Base-by-base conservation (phyloP, 2,329 filamentous ascomycete genomes). In the Mycosphaerella arachidis region DNA sequence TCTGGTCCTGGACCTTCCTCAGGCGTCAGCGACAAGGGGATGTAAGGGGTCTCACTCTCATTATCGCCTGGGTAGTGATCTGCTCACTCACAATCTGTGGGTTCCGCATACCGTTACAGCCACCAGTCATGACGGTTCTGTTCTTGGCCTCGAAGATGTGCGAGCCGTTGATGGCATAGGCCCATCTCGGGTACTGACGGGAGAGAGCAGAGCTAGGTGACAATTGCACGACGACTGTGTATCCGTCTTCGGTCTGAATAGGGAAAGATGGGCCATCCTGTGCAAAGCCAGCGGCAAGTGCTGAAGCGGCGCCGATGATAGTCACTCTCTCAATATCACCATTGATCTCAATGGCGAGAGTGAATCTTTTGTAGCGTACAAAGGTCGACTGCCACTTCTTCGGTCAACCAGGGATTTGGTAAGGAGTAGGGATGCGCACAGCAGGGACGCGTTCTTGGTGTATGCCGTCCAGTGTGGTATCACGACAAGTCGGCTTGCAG, bases 321-420 rank as follows among this genome's bases (percentile, higher is more conserved):
- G 67, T 31, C 30, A 74, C 74, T 58, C 73, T 74, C 66, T 74
- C 71, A 9, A 35, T 12, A 18, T 72, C 72, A 43, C 57, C 70
- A 63, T 71, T 70, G 8, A 72, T 74, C 10, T 55, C 63, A 6
- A 71, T 72, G 31, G 71, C 66, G 31, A 74, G 71, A 40, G 67
- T 70, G 67, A 74, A 74, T 3, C 66, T 68, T 33, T 71, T 67
- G 8, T 64, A 57, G 7, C 72, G 63, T 30, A 71, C 65, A 63
- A 72, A 74, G 56, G 67, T 60, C 4, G 88, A 87, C 70, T 91
- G 87, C 74, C 90, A 90, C 30, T 82, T 80, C 37, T 77, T 78
- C 0, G 88, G 84, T 71, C 89, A 92, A 0, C 89, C 89, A 3
- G 88, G 85, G 20, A 92, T 80, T 0, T 82, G 76, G 27, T 87